A percentile compares a stretch with the other conserved stretches of the same genome.
Conservation (phyloP, 495 filamentous ascomycete species). For the Xylaria acuta region DNA sequence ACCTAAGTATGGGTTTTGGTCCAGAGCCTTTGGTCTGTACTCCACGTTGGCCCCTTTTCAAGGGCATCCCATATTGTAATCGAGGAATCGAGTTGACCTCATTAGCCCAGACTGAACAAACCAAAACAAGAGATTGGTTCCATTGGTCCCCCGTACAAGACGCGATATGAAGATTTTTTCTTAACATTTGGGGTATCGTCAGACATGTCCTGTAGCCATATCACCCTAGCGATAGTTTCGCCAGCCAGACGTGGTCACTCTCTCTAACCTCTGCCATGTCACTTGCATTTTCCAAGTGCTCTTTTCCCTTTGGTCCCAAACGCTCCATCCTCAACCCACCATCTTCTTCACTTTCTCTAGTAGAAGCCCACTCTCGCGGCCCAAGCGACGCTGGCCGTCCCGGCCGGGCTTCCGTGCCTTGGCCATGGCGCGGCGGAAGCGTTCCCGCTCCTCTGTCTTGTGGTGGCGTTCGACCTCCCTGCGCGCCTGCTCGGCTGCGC, state of each 20-base stretch:
- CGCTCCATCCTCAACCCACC: conserved; percentile 51
- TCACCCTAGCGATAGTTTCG: neutral
- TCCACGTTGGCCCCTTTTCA: neutral
- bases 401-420: conserved; percentile 77
- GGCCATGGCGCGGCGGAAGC: conserved; percentile 70
- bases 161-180: neutral
- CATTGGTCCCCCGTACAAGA: neutral
- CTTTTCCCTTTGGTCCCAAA: neutral
- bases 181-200: conserved; percentile 13
- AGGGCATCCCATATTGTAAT: neutral
- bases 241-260: neutral
- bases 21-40: neutral
- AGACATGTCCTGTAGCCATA: neutral
- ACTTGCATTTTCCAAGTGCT: neutral
- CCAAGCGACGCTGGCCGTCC: conserved; percentile 83
- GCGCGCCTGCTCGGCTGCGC: conserved; percentile 62
- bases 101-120: neutral
- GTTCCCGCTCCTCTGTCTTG: conserved; percentile 66
- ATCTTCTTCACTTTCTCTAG: conserved; percentile 80
- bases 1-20: neutral
- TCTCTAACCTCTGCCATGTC: neutral
- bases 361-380: conserved; percentile 82
- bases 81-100: neutral
- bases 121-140: neutral
- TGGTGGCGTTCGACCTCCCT: conserved; percentile 58